Conservation (phyloP, 2,329 filamentous ascomycete species). For the Teratosphaeria gauchensis region DNA sequence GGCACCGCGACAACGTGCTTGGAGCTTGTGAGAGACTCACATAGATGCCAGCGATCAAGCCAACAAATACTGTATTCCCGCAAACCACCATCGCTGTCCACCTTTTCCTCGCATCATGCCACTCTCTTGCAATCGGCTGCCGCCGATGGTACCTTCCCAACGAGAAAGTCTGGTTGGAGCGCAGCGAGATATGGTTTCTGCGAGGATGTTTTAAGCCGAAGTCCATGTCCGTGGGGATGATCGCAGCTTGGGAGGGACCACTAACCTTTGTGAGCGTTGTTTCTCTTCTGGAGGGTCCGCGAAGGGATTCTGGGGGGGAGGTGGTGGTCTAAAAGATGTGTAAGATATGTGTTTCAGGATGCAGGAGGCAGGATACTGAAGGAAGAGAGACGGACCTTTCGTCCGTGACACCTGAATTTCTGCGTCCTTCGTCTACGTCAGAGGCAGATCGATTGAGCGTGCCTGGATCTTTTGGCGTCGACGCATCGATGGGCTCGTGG, state of each 20-base stretch:
- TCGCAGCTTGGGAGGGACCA: slow-evolving; percentile 2
- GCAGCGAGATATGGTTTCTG: slow-evolving; percentile 25
- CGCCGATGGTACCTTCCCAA: slow-evolving; percentile 42
- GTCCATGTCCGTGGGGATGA: slow-evolving; percentile 4
- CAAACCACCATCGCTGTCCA: slow-evolving; percentile 61
- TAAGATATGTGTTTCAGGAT: not conserved
- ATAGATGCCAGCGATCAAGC: slow-evolving; percentile 64
- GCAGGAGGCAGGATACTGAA: not conserved
- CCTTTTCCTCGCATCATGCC: slow-evolving; percentile 57
- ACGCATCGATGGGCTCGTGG: not conserved
- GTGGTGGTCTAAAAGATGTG: not conserved
- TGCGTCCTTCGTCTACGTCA: not conserved
- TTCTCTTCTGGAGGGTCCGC: not conserved
- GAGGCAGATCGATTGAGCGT: not conserved
- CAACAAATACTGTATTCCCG: slow-evolving; percentile 61
- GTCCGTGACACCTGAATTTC: slow-evolving; percentile 6
- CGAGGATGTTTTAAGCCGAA: slow-evolving; percentile 24
- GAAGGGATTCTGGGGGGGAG: not conserved
- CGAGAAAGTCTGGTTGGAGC: slow-evolving; percentile 30
- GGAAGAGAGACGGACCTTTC: slow-evolving; percentile 7
- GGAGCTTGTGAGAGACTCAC: slow-evolving; percentile 21
- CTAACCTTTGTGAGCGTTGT: slow-evolving; percentile 5
- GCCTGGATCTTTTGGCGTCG: not conserved
- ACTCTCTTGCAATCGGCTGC: slow-evolving; percentile 63
- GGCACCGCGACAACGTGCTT: not conserved